Conservation (phyloP, 2,329 filamentous ascomycete genomes). For the Cladobotryum protrusum region DNA sequence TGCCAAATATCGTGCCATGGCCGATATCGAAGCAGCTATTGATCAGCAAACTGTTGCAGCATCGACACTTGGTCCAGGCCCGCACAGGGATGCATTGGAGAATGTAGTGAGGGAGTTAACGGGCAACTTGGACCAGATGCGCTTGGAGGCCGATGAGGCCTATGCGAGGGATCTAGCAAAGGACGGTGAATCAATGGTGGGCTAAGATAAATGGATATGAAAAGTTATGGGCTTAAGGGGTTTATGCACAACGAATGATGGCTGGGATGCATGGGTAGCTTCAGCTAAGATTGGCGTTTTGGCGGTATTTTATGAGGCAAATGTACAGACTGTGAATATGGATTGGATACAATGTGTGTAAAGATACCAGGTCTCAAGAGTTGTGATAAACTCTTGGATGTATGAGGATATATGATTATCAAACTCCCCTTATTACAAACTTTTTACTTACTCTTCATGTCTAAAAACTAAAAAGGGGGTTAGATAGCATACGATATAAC, state of each 20-base stretch:
- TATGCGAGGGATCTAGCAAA: slow-evolving; percentile 37
- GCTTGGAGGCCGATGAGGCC: slow-evolving; percentile 41
- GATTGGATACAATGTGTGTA: too few relatives aligned
- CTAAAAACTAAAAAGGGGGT: too few relatives aligned
- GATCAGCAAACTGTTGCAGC: slow-evolving; percentile 24
- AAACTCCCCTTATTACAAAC: too few relatives aligned
- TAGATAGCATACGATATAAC: background rate
- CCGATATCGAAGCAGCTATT: slow-evolving; percentile 29
- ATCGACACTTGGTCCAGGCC: slow-evolving; percentile 16
- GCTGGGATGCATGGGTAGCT: background rate
- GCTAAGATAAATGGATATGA: background rate
- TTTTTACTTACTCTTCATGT: too few relatives aligned
- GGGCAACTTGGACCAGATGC: slow-evolving; percentile 30
- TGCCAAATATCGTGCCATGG: slow-evolving; percentile 31
- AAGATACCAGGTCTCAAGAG: too few relatives aligned
- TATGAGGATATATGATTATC: background rate
- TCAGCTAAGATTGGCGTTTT: background rate
- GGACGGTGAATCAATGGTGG: background rate
- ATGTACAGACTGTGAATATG: background rate
- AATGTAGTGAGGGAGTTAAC: slow-evolving; percentile 35
- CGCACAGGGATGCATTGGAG: slow-evolving; percentile 20
- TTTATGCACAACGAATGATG: background rate
- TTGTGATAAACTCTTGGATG: background rate
- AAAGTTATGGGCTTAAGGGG: background rate
- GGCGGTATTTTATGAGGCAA: background rate